A percentile compares a stretch with the other conserved stretches of the same genome.
phyloP scores from a whole-genome alignment of 768 basidiomycete species.

The Boletus vermiculosoides region DNA sequence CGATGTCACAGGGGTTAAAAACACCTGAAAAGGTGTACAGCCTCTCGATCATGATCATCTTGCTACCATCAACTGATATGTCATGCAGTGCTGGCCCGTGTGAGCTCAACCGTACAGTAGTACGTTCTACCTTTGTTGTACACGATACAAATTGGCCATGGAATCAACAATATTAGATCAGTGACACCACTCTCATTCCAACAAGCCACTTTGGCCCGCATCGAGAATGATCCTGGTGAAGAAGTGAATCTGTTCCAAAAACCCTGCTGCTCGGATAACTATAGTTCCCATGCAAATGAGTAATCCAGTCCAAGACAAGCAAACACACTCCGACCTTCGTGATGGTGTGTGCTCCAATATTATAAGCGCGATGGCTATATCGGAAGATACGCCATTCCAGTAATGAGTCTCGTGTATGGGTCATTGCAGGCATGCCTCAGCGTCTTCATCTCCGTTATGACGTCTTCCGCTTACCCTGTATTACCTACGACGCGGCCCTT shows the following conservation, averaged over 20 bases:
- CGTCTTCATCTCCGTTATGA: conserved; percentile 19
- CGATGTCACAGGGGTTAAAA: not conserved
- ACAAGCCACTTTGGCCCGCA: conserved; percentile 27
- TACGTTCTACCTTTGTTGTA: not conserved
- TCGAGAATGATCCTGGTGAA: conserved; percentile 34
- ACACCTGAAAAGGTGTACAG: not conserved
- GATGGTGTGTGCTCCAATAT: conserved; percentile 30
- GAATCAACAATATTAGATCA: not conserved
- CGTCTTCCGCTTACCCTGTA: conserved; percentile 21
- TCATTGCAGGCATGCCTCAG: conserved; percentile 14
- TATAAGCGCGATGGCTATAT: conserved; percentile 42
- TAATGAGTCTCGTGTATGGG: conserved; percentile 44
- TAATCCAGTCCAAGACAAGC: not conserved
- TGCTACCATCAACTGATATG: not conserved
- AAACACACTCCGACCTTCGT: conserved; percentile 23
- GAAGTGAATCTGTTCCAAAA: conserved; percentile 34
- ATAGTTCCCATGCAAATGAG: conserved; percentile 7
- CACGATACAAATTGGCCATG: not conserved
- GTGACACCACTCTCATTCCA: not conserved
- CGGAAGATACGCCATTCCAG: conserved; percentile 49
- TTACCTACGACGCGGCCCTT: conserved; percentile 17
- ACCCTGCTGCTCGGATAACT: conserved; percentile 31
- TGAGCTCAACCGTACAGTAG: too few relatives aligned
- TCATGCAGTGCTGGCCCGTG: not conserved
- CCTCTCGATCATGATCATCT: not conserved